Percentiles rank a stretch among this genome's conserved stretches.
These are phyloP conservation scores for Arabis alpina DNA, from an alignment of 345 rosid species.

Conservation along the genomic window DNA sequence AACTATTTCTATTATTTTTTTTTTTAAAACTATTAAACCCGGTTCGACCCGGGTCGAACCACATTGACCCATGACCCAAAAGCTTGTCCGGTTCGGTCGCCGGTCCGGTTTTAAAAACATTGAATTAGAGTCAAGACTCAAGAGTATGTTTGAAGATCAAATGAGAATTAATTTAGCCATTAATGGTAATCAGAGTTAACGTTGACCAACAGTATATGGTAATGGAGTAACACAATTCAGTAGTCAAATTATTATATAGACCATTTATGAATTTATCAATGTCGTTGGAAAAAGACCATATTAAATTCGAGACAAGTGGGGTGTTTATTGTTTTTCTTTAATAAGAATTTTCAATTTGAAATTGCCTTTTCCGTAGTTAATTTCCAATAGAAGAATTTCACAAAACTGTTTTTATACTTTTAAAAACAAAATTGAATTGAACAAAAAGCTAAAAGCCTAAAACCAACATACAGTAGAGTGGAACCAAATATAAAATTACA, in stretches of 20 bases:
- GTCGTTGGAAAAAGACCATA: constrained; percentile 22
- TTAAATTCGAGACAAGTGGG: constrained; percentile 12
- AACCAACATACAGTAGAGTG: neutral
- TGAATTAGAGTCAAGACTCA: constrained; percentile 2
- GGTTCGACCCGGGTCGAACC: no score
- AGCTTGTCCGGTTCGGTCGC: no score
- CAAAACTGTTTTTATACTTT: neutral
- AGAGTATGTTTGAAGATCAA: constrained; percentile 7
- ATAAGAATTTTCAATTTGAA: constrained; percentile 15
- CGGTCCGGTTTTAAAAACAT: no score
- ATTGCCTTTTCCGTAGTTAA: neutral
- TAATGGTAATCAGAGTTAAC: constrained; percentile 7
- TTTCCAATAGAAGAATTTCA: neutral
- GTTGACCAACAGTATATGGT: constrained; percentile 17
- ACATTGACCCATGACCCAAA: no score
- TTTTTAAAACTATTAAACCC: no score
- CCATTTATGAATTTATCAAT: constrained; percentile 27
- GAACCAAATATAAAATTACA: constrained; percentile 16
- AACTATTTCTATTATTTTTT: no score
- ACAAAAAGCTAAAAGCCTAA: neutral
- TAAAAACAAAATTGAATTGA: neutral
- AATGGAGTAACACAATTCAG: constrained; percentile 15
- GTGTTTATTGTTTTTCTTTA: constrained; percentile 10
- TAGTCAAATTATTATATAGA: neutral
- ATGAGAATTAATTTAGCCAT: constrained; percentile 2